Percentiles rank a stretch among this genome's conserved stretches.
Conservation (phyloP, 768 basidiomycete species). For the Candolleomyces aberdarensis region DNA sequence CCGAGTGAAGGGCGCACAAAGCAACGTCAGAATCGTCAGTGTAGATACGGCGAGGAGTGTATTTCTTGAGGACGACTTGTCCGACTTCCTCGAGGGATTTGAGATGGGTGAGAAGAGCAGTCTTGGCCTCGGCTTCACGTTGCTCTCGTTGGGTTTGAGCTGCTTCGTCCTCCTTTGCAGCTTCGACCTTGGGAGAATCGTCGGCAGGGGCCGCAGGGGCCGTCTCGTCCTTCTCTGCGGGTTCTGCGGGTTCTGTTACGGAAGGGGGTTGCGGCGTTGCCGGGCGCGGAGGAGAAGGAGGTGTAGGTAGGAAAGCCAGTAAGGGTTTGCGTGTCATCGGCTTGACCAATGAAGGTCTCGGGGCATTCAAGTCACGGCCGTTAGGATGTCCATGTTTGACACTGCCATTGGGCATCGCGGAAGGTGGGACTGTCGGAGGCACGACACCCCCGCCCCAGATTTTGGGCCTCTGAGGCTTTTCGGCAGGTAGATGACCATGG, state of each 20-base stretch:
- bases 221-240: slow-evolving; percentile 1
- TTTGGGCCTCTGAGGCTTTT: slow-evolving; percentile 50
- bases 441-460: slow-evolving; percentile 69
- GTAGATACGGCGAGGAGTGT: slow-evolving; percentile 39
- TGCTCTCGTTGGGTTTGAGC: not conserved
- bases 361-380: not conserved
- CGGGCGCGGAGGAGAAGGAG: not conserved
- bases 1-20: slow-evolving; percentile 66
- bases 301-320: not conserved
- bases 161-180: not conserved
- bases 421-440: slow-evolving; percentile 21
- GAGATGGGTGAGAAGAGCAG: not conserved
- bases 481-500: slow-evolving; percentile 50
- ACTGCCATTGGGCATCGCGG: not conserved
- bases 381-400: not conserved
- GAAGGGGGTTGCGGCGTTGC: not conserved
- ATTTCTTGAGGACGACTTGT: slow-evolving; percentile 1
- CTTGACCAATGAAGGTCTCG: not conserved
- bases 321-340: not conserved
- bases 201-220: not conserved
- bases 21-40: slow-evolving; percentile 78
- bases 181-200: not conserved
- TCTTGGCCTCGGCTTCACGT: not conserved
- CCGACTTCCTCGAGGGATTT: not conserved
- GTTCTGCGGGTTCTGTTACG: not conserved